Percentiles rank a stretch among this genome's conserved stretches.
These are phyloP conservation scores for Botrytis medusae DNA, from an alignment of 2,329 filamentous ascomycete species.

Conservation along the genomic window DNA sequence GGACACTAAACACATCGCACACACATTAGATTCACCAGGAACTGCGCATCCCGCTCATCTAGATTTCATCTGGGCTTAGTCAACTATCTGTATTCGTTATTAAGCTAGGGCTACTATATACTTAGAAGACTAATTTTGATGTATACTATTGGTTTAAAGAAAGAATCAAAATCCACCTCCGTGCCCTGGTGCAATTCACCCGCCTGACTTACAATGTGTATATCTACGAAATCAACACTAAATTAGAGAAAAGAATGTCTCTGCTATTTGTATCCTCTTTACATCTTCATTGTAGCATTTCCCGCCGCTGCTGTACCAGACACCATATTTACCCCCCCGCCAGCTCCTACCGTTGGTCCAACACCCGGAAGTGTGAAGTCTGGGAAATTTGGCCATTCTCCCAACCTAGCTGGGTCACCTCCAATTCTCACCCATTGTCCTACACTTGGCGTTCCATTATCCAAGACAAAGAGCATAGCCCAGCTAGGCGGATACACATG, in stretches of 20 bases:
- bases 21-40: neutral
- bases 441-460: constrained; percentile 59
- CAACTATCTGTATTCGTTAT: neutral
- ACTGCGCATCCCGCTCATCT: too few species aligned
- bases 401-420: constrained; percentile 59
- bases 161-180: neutral
- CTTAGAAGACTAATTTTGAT: neutral
- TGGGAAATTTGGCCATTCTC: constrained; percentile 58
- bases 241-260: neutral
- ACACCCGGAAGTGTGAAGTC: constrained; percentile 39
- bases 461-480: constrained; percentile 64
- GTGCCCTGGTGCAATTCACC: neutral
- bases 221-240: neutral
- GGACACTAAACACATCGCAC: neutral
- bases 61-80: neutral
- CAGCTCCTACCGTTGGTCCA: constrained; percentile 14
- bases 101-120: neutral
- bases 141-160: neutral
- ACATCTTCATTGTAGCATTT: neutral
- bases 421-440: constrained; percentile 65
- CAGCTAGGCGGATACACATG: constrained; percentile 61
- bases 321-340: neutral
- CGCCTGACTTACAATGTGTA: neutral
- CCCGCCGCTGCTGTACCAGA: neutral
- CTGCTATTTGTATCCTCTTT: too few species aligned